A percentile compares a stretch with the other conserved stretches of the same genome.
These are phyloP conservation scores for Psilocybe tampanensis DNA, from an alignment of 768 basidiomycete species.

Conservation along the genomic window DNA sequence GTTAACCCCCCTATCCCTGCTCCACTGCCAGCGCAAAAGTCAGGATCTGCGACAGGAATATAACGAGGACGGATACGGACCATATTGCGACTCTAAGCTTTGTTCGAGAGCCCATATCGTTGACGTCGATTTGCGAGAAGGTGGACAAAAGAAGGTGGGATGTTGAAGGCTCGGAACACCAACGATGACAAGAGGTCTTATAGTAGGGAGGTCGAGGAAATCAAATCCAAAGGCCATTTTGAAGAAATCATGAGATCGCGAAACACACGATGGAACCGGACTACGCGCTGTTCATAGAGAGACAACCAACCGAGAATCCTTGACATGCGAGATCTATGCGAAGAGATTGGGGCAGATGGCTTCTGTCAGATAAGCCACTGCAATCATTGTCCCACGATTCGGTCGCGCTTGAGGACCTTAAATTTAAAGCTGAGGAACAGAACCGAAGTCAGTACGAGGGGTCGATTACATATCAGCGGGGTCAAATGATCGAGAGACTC, in stretches of 20 bases:
- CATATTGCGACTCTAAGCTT: constrained; percentile 58
- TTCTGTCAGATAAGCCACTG: constrained; percentile 35
- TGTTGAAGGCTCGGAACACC: constrained; percentile 9
- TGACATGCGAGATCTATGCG: constrained; percentile 40
- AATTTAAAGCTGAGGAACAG: constrained; percentile 7
- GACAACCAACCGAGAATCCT: constrained; percentile 42
- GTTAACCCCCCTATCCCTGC: constrained; percentile 54
- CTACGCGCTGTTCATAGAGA: constrained; percentile 31
- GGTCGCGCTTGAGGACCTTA: constrained; percentile 31
- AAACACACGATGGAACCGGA: constrained; percentile 52
- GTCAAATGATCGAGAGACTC: constrained; percentile 9
- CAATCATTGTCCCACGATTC: constrained; percentile 44
- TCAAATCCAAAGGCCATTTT: constrained; percentile 35
- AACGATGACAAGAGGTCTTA: constrained; percentile 14
- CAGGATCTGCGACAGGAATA: constrained; percentile 16
- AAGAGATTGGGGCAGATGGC: constrained; percentile 30
- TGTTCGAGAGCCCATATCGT: constrained; percentile 29
- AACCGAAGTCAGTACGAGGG: constrained; percentile 2
- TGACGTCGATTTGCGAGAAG: constrained; percentile 14
- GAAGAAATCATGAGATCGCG: constrained; percentile 28
- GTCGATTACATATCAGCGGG: constrained; percentile 2
- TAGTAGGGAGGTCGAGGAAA: constrained; percentile 19
- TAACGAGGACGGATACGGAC: constrained; percentile 33
- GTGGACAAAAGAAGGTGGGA: constrained; percentile 9
- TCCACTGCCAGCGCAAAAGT: constrained; percentile 37